A percentile compares a stretch with the other conserved stretches of the same genome.
Conservation (phyloP, 495 filamentous ascomycete genomes). For the Filosporella fistucella region DNA sequence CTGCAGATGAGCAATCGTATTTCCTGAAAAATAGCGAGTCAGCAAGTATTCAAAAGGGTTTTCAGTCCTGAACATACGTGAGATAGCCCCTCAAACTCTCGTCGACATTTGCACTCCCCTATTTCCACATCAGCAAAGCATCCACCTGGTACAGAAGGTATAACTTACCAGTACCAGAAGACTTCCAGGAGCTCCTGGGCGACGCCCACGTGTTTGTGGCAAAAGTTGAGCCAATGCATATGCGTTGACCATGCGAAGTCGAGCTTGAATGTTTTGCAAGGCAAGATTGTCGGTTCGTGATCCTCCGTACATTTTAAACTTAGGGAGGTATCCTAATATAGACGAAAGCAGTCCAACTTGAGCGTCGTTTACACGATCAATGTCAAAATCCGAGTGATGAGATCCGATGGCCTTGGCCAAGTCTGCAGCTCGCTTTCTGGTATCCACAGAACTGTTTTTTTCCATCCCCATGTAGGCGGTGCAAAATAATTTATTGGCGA, state of each 20-base stretch:
- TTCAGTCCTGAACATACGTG: slow-evolving; percentile 40
- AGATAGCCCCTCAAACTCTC: slow-evolving; percentile 63
- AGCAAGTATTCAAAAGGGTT: slow-evolving; percentile 2
- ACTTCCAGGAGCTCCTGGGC: neutral
- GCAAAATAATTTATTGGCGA: slow-evolving; percentile 57
- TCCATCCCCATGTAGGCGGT: slow-evolving; percentile 82
- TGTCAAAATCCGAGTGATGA: slow-evolving; percentile 69
- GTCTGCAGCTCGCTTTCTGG: slow-evolving; percentile 62
- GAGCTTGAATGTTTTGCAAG: slow-evolving; percentile 80
- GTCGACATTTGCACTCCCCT: slow-evolving; percentile 52
- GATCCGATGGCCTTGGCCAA: slow-evolving; percentile 65
- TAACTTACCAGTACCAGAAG: slow-evolving; percentile 53
- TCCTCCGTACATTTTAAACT: slow-evolving; percentile 70
- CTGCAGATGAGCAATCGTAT: slow-evolving; percentile 24
- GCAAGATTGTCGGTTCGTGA: slow-evolving; percentile 50
- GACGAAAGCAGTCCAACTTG: neutral
- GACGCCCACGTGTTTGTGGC: slow-evolving; percentile 44
- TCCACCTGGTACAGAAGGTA: no score
- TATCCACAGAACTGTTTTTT: slow-evolving; percentile 65
- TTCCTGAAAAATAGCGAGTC: neutral
- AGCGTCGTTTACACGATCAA: slow-evolving; percentile 47
- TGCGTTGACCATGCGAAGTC: slow-evolving; percentile 73
- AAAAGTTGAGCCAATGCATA: slow-evolving; percentile 73
- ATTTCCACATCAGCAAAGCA: no score
- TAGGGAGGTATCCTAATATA: slow-evolving; percentile 47